Percentiles rank a stretch among this genome's conserved stretches.
phyloP scores from a whole-genome alignment of 441 rosid species.

The Melastoma candidum region DNA sequence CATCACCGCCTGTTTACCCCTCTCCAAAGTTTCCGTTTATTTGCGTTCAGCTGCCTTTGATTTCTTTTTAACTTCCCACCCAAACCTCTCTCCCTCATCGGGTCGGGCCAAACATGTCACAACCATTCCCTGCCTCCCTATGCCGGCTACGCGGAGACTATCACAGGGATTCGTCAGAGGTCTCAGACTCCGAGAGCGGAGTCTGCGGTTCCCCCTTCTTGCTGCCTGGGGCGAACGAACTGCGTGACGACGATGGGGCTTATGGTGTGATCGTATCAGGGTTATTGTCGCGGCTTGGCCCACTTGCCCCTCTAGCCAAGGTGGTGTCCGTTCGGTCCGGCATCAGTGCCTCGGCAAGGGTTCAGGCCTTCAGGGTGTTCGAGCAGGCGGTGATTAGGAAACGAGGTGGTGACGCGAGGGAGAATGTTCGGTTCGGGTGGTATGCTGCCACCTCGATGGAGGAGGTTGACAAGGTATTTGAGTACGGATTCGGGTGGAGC shows the following conservation, averaged over 20 bases:
- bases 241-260: slow-evolving; percentile 38
- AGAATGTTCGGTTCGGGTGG: slow-evolving; percentile 48
- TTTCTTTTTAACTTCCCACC: too few relatives aligned
- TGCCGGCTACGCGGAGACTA: too few relatives aligned
- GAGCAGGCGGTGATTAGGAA: slow-evolving; percentile 41
- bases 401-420: slow-evolving; percentile 34
- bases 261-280: slow-evolving; percentile 35
- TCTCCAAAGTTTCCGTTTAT: too few relatives aligned
- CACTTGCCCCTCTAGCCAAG: slow-evolving; percentile 27
- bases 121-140: too few relatives aligned
- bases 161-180: neutral
- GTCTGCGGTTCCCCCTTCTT: slow-evolving; percentile 15
- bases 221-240: slow-evolving; percentile 23
- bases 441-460: slow-evolving; percentile 28
- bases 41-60: too few relatives aligned
- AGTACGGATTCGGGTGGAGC: slow-evolving; percentile 43
- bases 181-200: slow-evolving; percentile 44
- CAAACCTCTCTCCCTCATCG: too few relatives aligned
- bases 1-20: too few relatives aligned
- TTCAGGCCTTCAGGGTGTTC: slow-evolving; percentile 42
- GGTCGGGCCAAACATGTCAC: too few relatives aligned
- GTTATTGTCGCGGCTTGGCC: slow-evolving; percentile 37
- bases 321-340: slow-evolving; percentile 26
- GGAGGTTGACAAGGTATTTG: slow-evolving; percentile 31
- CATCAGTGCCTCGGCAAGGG: slow-evolving; percentile 32